These are phyloP conservation scores for Pichia sp. DNA, from an alignment of 1,139 yeast genomes.

Conservation along the genomic window DNA sequence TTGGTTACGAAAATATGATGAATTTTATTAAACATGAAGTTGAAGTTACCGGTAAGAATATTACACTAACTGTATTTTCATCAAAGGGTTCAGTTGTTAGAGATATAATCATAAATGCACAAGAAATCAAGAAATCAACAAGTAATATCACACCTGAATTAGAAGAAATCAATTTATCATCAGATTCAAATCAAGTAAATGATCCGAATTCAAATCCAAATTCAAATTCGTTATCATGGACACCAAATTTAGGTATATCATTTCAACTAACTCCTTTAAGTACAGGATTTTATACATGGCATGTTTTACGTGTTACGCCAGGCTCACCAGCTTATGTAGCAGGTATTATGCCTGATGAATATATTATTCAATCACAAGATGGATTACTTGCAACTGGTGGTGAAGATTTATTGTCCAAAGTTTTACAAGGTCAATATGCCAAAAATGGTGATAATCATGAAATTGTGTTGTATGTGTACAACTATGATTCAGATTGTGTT, in stretches of 20 bases:
- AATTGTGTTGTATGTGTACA: conserved; percentile 68
- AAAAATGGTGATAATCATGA: conserved; percentile 31
- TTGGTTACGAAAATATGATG: conserved; percentile 19
- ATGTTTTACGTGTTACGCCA: conserved; percentile 65
- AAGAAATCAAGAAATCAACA: conserved; percentile 15
- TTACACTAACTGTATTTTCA: conserved; percentile 72
- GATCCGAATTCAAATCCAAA: background rate
- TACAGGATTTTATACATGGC: conserved; percentile 83
- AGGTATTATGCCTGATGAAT: conserved; percentile 82
- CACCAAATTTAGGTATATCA: conserved; percentile 49
- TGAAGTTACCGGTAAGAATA: conserved; percentile 26
- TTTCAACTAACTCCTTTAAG: conserved; percentile 73
- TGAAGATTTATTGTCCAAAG: conserved; percentile 67
- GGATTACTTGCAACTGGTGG: conserved; percentile 83
- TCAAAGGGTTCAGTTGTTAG: conserved; percentile 79
- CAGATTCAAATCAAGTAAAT: conserved; percentile 17
- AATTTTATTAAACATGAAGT: conserved; percentile 35
- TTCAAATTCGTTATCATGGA: conserved; percentile 8
- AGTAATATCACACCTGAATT: conserved; percentile 6
- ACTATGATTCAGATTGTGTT: conserved; percentile 76
- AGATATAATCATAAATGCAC: conserved; percentile 42
- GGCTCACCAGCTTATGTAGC: conserved; percentile 83
- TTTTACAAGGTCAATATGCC: conserved; percentile 54
- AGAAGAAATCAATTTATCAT: conserved; percentile 16
- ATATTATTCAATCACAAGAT: conserved; percentile 72